Evolutionary conservation across 2,329 filamentous ascomycete genomes (phyloP).

Genomic region (Aspergillus awamori): DNA sequence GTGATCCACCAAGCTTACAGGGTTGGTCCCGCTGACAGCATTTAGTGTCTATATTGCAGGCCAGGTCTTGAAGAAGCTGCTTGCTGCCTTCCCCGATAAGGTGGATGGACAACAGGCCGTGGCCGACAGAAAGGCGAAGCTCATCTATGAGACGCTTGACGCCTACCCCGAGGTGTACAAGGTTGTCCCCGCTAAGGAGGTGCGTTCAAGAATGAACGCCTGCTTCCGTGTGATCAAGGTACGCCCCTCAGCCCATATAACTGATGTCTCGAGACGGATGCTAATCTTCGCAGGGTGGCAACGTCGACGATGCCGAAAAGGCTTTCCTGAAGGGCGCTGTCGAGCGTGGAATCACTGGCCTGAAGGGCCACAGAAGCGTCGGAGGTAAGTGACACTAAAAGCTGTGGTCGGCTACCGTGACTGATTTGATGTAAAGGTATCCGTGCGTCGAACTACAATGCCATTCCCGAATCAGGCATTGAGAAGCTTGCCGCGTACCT

Average conservation of each 20-base stretch:
- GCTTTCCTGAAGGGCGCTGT: conserved; percentile 75
- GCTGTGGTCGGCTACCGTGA: not conserved
- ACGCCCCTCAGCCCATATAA: not conserved
- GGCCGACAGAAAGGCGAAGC: conserved; percentile 70
- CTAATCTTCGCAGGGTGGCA: conserved; percentile 51
- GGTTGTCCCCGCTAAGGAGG: conserved; percentile 74
- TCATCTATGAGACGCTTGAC: conserved; percentile 79
- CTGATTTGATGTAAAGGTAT: conserved; percentile 52
- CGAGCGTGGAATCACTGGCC: conserved; percentile 69
- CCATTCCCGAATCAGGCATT: conserved; percentile 60
- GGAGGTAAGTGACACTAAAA: conserved; percentile 57
- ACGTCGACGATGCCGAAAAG: conserved; percentile 70
- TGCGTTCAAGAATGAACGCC: conserved; percentile 89
- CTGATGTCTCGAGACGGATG: not conserved
- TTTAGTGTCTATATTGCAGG: conserved; percentile 82
- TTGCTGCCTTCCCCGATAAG: conserved; percentile 65
- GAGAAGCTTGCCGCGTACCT: conserved; percentile 48
- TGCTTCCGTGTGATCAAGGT: conserved; percentile 75
- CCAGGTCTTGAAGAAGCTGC: conserved; percentile 78
- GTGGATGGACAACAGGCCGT: conserved; percentile 76
- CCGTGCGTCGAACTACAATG: conserved; percentile 86
- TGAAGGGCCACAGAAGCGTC: conserved; percentile 87
- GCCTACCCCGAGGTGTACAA: conserved; percentile 71
- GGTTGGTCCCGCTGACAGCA: not conserved
- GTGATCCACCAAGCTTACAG: not conserved